Conservation (phyloP, 2,329 filamentous ascomycete genomes). For the Sarocladium oryzae region DNA sequence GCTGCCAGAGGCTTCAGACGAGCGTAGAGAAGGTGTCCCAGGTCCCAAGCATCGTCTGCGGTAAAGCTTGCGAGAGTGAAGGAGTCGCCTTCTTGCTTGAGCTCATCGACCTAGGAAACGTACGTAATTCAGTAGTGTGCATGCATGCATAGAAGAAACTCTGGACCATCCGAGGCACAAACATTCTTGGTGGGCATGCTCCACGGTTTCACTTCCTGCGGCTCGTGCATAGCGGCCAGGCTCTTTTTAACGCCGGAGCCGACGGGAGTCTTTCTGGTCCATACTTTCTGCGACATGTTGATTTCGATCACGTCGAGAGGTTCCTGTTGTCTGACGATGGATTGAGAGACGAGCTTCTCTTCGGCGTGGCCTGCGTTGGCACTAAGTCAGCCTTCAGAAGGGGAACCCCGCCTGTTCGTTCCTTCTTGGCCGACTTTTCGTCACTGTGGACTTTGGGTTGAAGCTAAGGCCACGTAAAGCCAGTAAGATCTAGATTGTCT, state of each 20-base stretch:
- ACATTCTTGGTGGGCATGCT: slow-evolving; percentile 4
- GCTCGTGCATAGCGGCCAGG: background rate
- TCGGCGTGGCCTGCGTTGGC: too few relatives aligned
- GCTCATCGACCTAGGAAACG: slow-evolving; percentile 23
- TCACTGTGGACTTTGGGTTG: too few relatives aligned
- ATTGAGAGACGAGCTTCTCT: too few relatives aligned
- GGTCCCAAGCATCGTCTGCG: slow-evolving; percentile 54
- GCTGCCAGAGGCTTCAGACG: slow-evolving; percentile 46
- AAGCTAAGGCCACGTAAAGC: too few relatives aligned
- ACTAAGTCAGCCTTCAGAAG: too few relatives aligned
- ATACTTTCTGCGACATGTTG: slow-evolving; percentile 4
- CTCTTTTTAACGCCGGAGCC: slow-evolving; percentile 1
- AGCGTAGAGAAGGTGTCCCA: slow-evolving; percentile 58
- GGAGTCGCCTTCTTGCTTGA: slow-evolving; percentile 32
- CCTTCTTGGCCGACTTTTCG: too few relatives aligned
- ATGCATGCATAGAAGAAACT: background rate
- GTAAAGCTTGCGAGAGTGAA: slow-evolving; percentile 51
- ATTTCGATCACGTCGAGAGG: too few relatives aligned
- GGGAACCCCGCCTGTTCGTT: too few relatives aligned
- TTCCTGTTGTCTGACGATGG: too few relatives aligned
- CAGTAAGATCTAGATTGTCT: too few relatives aligned
- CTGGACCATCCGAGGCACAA: background rate
- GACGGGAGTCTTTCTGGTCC: background rate
- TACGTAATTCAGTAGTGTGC: background rate
- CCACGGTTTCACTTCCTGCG: background rate